Base-by-base conservation (phyloP, 2,329 filamentous ascomycete genomes). In the Plenodomus tracheiphilus region DNA sequence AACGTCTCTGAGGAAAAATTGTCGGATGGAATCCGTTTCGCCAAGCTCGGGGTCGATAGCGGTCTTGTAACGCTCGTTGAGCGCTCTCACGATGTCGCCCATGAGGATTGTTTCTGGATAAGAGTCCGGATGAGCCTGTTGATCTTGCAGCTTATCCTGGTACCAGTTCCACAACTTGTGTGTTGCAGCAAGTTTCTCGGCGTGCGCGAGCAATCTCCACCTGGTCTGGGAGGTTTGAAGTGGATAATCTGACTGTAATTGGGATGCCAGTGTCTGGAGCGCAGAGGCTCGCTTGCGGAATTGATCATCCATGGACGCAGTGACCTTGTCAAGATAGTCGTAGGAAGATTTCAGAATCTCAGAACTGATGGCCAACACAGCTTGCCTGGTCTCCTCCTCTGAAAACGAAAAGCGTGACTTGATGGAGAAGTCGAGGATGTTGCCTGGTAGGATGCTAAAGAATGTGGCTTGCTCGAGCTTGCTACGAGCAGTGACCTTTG, bases 381-480 rank as follows among this genome's bases (percentile, higher is more conserved):
- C 94, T 50, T 81, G 75, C 51, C 89, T 86, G 20, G 95, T 81
- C 61, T 96, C 89, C 19, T 83, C 77, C 16, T 81, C 74, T 0
- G 84, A 78, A 57, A 94, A 96, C 3, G 81, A 79, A 39, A 86
- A 77, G 46, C 85, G 84, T 34, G 83, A 79, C 54, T 84, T 83
- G 37, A 85, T 82, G 37, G 87, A 83, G 62, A 99, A 91, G 53
- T 91, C 85, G n/a, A 99, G 75, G n/a, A 93, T 88, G 62, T 91
- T 97, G 64, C 89, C 85, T 53, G 86, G 81, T 66, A 89, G 85
- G 40, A 84, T 85, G 2, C 92, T 92, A 68, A 91, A 97, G 74
- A 97, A 97, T 1, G 97, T 88, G 2, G 92, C 92, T 74, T 99
- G 92, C 66, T 97, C 91, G 35, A 99, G 81, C 73, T 94, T 96